These are phyloP conservation scores for Exophiala aquamarina DNA, from an alignment of 2,329 filamentous ascomycete species.

Conservation along the genomic window DNA sequence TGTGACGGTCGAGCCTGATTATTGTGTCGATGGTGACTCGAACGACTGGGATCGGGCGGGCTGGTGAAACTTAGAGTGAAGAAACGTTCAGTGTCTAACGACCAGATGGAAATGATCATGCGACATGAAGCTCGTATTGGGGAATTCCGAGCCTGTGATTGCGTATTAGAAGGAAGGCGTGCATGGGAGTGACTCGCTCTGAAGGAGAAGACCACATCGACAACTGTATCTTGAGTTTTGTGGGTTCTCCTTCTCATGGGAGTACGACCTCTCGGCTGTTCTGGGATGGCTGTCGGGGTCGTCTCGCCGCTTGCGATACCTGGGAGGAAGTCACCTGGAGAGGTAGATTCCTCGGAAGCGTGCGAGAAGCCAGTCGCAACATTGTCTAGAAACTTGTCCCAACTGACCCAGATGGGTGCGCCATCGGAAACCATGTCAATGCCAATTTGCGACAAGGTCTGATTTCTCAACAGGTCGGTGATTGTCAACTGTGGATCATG, in stretches of 20 bases:
- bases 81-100: conserved; percentile 66
- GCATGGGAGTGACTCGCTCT: conserved; percentile 38
- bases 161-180: conserved; percentile 25
- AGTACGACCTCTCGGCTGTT: conserved; percentile 14
- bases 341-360: not conserved
- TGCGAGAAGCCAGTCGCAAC: conserved; percentile 32
- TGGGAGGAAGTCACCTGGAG: conserved; percentile 5
- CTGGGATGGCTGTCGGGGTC: conserved; percentile 12
- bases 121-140: conserved; percentile 57
- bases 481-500: conserved; percentile 37
- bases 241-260: conserved; percentile 33
- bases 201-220: conserved; percentile 66
- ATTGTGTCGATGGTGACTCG: conserved; percentile 34
- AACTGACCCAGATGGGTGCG: conserved; percentile 49
- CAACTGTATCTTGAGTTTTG: conserved; percentile 58
- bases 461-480: conserved; percentile 63
- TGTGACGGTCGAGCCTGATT: conserved; percentile 2
- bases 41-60: conserved; percentile 38
- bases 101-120: conserved; percentile 76
- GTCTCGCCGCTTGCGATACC: conserved; percentile 14
- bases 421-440: conserved; percentile 73
- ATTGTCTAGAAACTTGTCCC: conserved; percentile 58
- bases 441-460: conserved; percentile 67
- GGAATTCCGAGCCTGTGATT: conserved; percentile 42
- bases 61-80: conserved; percentile 74